Base-by-base conservation (phyloP, 2,329 filamentous ascomycete species). In the Claviceps fusiformis region DNA sequence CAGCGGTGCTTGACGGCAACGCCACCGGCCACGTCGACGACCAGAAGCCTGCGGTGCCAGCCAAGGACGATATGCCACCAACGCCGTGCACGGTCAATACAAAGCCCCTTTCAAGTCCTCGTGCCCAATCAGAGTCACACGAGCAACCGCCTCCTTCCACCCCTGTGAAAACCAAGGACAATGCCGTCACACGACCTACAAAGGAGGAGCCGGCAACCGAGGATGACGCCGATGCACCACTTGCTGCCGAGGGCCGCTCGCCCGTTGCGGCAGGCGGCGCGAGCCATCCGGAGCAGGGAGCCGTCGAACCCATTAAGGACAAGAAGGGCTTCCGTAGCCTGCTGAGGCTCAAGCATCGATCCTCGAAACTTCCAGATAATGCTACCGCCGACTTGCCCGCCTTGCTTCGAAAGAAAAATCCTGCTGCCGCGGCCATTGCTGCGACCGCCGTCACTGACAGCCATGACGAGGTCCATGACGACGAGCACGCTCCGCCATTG, bases 271-370 rank as follows among this genome's bases (percentile, higher is more conserved):
- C 24, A 24, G 24, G 24, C 24, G 24, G 10, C 33, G 43, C 45
- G 33, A 56, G 75, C 58, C 64, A 66, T 15, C 78, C 77, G 66
- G 81, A 80, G 66, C 72, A 80, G 58, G 82, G 81, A 19, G 35
- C 7, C 1, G 35, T 15, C 17, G 46, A 56, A 64, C 74, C 73
- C 6, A 64, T 65, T 57, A 75, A 73, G 64, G 70, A 75, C 53
- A 70, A 71, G 60, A 65, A 67, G 45, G 72, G 81, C 17, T 75
- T 87, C 61, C 79, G 78, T 59, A 86, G 85, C 68, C 72, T 87
- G 46, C 87, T 87, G 63, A 76, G 76, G 50, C 78, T 81, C 61
- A 85, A 81, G 70, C 83, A 82, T 63, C 73, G 78, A 57, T 64
- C 70, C 56, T 83, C 77, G 41, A 85, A 79, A 68, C 62, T 77